A percentile compares a stretch with the other conserved stretches of the same genome.
phyloP scores from a whole-genome alignment of 164 flowering plant species.

The Kingdonia uniflora region DNA sequence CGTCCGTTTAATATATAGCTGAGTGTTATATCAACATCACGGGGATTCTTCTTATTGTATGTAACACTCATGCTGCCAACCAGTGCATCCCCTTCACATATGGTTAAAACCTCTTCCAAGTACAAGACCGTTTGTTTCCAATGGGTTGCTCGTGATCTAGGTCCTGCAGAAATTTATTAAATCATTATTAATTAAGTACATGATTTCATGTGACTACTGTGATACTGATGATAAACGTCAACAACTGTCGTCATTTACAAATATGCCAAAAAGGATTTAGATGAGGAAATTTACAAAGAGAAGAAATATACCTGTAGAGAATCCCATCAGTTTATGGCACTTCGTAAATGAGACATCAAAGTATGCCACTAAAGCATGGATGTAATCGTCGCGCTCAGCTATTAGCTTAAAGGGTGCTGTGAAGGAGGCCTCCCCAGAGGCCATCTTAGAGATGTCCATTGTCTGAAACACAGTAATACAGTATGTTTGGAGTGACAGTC shows the following conservation, averaged over 20 bases:
- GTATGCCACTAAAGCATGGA: slow-evolving; percentile 96
- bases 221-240: too few species aligned
- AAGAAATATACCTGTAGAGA: slow-evolving; percentile 79
- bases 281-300: neutral
- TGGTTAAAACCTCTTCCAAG: slow-evolving; percentile 82
- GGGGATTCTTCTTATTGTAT: slow-evolving; percentile 85
- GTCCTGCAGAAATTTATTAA: slow-evolving; percentile 55
- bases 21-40: too few species aligned
- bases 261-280: too few species aligned
- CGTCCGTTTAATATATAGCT: slow-evolving; percentile 67
- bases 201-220: too few species aligned
- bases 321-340: slow-evolving; percentile 82
- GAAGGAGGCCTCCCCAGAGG: slow-evolving; percentile 87
- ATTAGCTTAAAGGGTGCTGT: slow-evolving; percentile 90
- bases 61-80: slow-evolving; percentile 78
- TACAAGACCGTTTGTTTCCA: slow-evolving; percentile 98
- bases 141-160: slow-evolving; percentile 77
- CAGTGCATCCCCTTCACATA: slow-evolving; percentile 79
- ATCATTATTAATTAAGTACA: too few species aligned
- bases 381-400: slow-evolving; percentile 81
- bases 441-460: slow-evolving; percentile 96
- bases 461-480: slow-evolving; percentile 45
- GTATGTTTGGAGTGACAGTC: too few species aligned
- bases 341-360: slow-evolving; percentile 90
- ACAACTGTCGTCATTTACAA: too few species aligned